Evolutionary conservation across 768 basidiomycete species (phyloP), one percentile per base, ranked within the genome.

Genomic region (Sporobolomyces pararoseus): DNA sequence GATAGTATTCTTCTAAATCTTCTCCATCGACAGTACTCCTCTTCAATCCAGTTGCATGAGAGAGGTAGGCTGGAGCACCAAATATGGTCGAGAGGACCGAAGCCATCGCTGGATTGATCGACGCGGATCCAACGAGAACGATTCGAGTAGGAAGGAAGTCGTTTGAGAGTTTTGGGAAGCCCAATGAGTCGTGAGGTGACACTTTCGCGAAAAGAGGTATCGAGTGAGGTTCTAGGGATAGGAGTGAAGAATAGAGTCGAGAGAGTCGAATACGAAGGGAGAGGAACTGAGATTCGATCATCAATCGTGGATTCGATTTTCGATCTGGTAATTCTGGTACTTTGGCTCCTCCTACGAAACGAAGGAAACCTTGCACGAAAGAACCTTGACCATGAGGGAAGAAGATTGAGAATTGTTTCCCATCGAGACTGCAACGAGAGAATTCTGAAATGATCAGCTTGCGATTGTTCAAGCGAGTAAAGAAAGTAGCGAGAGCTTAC

Each of bases 361-460:
- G 64, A 14, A 69, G 17, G 46, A 73, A 53, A 2, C 65, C 72
- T 35, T 66, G 68, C 19, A 52, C 49, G 42, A 47, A 25, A 0
- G 52, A 61, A 17, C 53, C 55, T 50, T 66, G 68, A 52, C 72
- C 68, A 42, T 70, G 72, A 21, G 68, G 68, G 65, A 64, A 70
- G 66, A 73, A 73, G 65, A 66, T 52, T 21, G 65, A 46, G 52
- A 59, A 73, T 39, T 50, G 31, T 63, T 73, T 73, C 35, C 61
- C 61, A 34, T 73, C 72, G 50, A 73, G 65, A 0, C 72, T 73
- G n/a, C n/a, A n/a, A n/a, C n/a, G 17, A 42, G 46, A 47, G 13
- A 12, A 21, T 23, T 23, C 13, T 27, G 17, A 3, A 29, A 7
- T 19, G 2, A 7, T 12, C 52, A 17, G 1, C 31, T 3, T 9